Evolutionary conservation across 116 monocot genomes (phyloP).

Genomic region (Papilionanthe hybrid): DNA sequence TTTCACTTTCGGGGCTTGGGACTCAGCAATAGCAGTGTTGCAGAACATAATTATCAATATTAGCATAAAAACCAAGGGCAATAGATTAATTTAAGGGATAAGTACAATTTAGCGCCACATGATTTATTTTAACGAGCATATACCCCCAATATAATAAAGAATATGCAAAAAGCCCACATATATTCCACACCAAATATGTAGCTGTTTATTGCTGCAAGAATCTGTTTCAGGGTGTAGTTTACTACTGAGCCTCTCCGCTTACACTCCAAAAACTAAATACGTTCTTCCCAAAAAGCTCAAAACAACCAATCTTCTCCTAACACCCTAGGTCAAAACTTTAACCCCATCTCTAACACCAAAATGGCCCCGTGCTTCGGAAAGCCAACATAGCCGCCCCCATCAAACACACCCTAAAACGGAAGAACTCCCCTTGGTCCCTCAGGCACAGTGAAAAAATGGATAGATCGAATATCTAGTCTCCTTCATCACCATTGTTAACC

Average conservation of each 20-base stretch:
- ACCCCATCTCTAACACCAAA: neutral
- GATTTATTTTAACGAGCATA: neutral
- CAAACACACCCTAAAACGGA: neutral
- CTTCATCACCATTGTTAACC: neutral
- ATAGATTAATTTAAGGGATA: neutral
- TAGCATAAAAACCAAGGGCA: neutral
- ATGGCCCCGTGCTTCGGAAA: neutral
- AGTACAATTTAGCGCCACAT: neutral
- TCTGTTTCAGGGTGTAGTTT: no score
- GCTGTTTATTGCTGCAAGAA: no score
- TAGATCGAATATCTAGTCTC: neutral
- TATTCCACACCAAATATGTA: neutral
- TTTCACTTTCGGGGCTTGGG: no score
- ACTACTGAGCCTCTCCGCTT: no score
- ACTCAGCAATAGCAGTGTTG: constrained; percentile 20
- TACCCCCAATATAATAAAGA: neutral
- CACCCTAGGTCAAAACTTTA: neutral
- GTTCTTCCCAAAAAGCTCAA: neutral
- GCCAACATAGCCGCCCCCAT: neutral
- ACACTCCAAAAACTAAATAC: neutral
- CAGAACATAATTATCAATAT: neutral
- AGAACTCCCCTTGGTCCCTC: neutral
- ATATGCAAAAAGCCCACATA: neutral
- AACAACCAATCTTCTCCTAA: neutral
- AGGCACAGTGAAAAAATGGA: neutral